A percentile compares a stretch with the other conserved stretches of the same genome.
These are phyloP conservation scores for Hypericum androsaemum DNA, from an alignment of 345 rosid species.

Conservation along the genomic window DNA sequence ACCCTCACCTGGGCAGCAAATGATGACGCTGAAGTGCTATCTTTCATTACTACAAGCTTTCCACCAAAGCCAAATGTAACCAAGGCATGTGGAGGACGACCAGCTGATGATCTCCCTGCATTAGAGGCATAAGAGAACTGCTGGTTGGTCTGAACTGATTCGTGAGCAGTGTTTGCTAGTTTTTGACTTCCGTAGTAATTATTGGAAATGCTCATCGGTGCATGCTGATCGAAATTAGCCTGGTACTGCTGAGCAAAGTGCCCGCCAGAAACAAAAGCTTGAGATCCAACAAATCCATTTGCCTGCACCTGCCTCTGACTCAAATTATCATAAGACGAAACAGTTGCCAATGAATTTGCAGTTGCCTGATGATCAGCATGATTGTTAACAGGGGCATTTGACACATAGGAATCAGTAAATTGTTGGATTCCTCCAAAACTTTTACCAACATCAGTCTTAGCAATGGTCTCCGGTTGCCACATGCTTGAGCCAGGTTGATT, in stretches of 20 bases:
- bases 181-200: conserved; percentile 43
- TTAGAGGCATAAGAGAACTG: conserved; percentile 46
- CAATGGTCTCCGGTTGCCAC: conserved; percentile 43
- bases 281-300: conserved; percentile 40
- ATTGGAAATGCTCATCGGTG: conserved; percentile 38
- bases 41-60: conserved; percentile 73
- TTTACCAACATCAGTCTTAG: conserved; percentile 22
- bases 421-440: conserved; percentile 41
- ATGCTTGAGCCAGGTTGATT: conserved; percentile 28
- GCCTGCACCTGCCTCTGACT: conserved; percentile 34
- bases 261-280: conserved; percentile 29
- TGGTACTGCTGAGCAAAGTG: conserved; percentile 40
- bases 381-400: conserved; percentile 31
- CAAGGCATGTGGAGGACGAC: conserved; percentile 91
- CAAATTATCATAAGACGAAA: conserved; percentile 26
- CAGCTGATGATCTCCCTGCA: conserved; percentile 69
- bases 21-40: conserved; percentile 32
- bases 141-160: conserved; percentile 46
- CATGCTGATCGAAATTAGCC: conserved; percentile 39
- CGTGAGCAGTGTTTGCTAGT: conserved; percentile 27
- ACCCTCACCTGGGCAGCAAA: conserved; percentile 70
- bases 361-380: conserved; percentile 28
- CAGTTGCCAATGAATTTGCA: conserved; percentile 21
- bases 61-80: conserved; percentile 96
- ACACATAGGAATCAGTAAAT: conserved; percentile 31